phyloP scores from a whole-genome alignment of 495 filamentous ascomycete genomes.

The Amniculicola lignicola region DNA sequence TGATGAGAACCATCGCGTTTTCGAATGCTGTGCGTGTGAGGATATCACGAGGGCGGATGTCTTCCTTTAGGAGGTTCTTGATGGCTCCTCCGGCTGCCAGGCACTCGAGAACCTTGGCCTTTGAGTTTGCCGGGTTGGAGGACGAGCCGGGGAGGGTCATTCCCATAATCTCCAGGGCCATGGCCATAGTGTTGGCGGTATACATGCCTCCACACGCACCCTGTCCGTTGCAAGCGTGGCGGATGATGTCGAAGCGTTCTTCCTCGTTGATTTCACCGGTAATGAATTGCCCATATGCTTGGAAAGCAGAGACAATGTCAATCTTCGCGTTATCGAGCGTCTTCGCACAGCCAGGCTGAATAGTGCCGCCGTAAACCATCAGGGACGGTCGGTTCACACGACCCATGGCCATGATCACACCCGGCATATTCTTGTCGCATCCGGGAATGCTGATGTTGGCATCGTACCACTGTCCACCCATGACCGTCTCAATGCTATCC shows the following conservation, averaged over 20 bases:
- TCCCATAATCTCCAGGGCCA: slow-evolving; percentile 93
- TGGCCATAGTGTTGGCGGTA: slow-evolving; percentile 98
- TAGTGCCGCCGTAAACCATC: slow-evolving; percentile 97
- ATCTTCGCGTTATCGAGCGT: slow-evolving; percentile 72
- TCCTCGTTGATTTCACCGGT: slow-evolving; percentile 87
- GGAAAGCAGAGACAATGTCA: slow-evolving; percentile 96
- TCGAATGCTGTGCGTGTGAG: slow-evolving; percentile 90
- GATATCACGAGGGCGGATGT: slow-evolving; percentile 86
- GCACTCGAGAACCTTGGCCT: slow-evolving; percentile 84
- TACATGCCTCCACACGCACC: slow-evolving; percentile 99
- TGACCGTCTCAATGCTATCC: slow-evolving; percentile 97
- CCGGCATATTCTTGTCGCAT: slow-evolving; percentile 99
- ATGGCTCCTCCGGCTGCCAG: slow-evolving; percentile 79
- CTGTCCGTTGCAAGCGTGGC: slow-evolving; percentile 86
- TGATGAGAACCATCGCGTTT: slow-evolving; percentile 93
- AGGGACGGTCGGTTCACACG: slow-evolving; percentile 87
- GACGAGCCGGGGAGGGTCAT: slow-evolving; percentile 94
- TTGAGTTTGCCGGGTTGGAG: slow-evolving; percentile 84
- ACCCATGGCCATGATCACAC: slow-evolving; percentile 97
- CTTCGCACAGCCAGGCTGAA: slow-evolving; percentile 79
- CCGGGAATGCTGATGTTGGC: slow-evolving; percentile 97
- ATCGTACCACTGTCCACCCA: slow-evolving; percentile 99
- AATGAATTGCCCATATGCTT: slow-evolving; percentile 94
- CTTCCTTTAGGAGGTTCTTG: slow-evolving; percentile 77
- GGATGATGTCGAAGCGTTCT: slow-evolving; percentile 88